Evolutionary conservation across 768 basidiomycete species (phyloP).

Genomic region (Cystofilobasidium bisporidii): DNA sequence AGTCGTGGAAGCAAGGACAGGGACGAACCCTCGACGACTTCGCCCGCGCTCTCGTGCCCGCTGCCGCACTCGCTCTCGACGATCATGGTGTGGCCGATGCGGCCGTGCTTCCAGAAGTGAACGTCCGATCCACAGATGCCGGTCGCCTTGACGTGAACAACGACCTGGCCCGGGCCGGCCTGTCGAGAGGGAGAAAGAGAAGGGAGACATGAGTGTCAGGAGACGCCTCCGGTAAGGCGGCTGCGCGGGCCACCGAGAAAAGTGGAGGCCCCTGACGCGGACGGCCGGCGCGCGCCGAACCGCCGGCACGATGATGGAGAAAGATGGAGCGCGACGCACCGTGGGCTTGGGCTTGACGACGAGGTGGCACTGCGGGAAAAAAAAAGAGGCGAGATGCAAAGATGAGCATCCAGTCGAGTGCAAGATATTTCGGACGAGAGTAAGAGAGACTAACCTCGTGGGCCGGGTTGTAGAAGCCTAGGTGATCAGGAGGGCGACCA

Average conservation of each 20-base stretch:
- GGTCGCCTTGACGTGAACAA: slow-evolving; percentile 41
- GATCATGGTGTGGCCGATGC: slow-evolving; percentile 10
- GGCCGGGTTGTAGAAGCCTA: slow-evolving; percentile 35
- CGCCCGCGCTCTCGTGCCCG: slow-evolving; percentile 25
- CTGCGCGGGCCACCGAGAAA: background rate
- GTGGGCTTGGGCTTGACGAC: slow-evolving; percentile 38
- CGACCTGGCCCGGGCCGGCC: slow-evolving; percentile 31
- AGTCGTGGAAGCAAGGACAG: too few relatives aligned
- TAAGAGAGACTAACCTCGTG: slow-evolving; percentile 33
- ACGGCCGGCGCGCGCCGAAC: background rate
- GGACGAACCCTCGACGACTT: slow-evolving; percentile 13
- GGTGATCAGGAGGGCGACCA: background rate
- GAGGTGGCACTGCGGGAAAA: slow-evolving; percentile 30
- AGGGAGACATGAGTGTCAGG: too few relatives aligned
- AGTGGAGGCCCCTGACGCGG: background rate
- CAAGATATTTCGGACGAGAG: too few relatives aligned
- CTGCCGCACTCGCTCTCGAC: slow-evolving; percentile 22
- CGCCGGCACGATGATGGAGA: background rate
- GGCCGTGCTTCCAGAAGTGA: slow-evolving; percentile 26
- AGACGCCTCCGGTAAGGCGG: too few relatives aligned
- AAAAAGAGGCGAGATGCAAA: background rate
- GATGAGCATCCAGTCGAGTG: too few relatives aligned
- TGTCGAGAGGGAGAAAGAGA: background rate
- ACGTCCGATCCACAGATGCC: slow-evolving; percentile 38
- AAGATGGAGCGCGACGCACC: background rate